phyloP scores from a whole-genome alignment of 2,329 filamentous ascomycete genomes.

The Pezizomycotina sp. region DNA sequence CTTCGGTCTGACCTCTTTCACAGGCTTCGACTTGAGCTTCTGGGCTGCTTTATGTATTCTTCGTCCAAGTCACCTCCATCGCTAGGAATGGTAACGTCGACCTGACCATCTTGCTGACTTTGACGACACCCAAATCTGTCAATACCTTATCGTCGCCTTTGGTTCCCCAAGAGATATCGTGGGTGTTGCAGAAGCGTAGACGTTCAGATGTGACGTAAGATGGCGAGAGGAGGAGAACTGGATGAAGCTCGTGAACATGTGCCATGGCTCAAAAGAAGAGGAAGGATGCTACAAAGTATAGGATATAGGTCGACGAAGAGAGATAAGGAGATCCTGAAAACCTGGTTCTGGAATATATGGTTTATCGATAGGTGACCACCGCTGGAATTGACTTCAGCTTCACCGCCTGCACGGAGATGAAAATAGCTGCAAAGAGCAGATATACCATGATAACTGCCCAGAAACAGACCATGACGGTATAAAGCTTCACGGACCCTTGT shows the following conservation, averaged over 20 bases:
- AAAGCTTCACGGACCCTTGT: conserved; percentile 81
- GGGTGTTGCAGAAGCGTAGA: conserved; percentile 96
- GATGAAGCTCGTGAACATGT: conserved; percentile 71
- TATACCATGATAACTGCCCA: conserved; percentile 94
- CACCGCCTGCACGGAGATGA: conserved; percentile 73
- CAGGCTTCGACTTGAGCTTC: conserved; percentile 57
- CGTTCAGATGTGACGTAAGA: conserved; percentile 98
- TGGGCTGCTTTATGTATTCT: conserved; percentile 76
- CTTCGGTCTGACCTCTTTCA: conserved; percentile 41
- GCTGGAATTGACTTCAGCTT: conserved; percentile 45
- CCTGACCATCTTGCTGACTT: conserved; percentile 83
- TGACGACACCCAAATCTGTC: conserved; percentile 41
- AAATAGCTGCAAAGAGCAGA: conserved; percentile 85
- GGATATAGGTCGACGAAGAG: conserved; percentile 80
- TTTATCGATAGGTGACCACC: conserved; percentile 47
- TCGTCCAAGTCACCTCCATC: conserved; percentile 91
- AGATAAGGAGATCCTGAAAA: conserved; percentile 93
- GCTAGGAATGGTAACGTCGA: conserved; percentile 68
- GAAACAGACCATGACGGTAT: conserved; percentile 96
- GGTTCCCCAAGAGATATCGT: conserved; percentile 95
- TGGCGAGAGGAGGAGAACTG: conserved; percentile 62
- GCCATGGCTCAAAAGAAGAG: conserved; percentile 97
- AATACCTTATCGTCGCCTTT: conserved; percentile 94
- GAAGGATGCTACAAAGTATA: conserved; percentile 81
- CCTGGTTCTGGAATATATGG: conserved; percentile 65